phyloP scores from a whole-genome alignment of 2,329 filamentous ascomycete genomes.

The Aspergillus bombycis region DNA sequence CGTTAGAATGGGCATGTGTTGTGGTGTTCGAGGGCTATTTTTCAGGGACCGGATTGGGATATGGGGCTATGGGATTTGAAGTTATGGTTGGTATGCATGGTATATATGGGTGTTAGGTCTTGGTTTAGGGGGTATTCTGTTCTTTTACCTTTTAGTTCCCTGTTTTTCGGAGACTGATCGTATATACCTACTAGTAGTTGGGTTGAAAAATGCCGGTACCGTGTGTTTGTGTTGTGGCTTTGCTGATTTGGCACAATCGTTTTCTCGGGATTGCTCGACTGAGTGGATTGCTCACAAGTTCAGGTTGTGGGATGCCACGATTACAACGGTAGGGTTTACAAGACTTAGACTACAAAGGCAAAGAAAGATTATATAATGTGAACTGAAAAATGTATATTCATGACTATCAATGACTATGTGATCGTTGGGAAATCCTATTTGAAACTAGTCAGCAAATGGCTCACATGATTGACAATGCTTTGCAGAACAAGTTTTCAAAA shows the following conservation, averaged over 20 bases:
- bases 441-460: slow-evolving; percentile 12
- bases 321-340: not conserved
- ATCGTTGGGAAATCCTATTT: not conserved
- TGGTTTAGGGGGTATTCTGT: not conserved
- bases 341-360: not conserved
- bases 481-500: not conserved
- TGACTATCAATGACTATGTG: not conserved
- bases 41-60: not conserved
- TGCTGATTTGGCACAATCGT: not conserved
- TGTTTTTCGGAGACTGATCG: not conserved
- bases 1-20: not conserved
- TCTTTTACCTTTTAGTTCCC: not conserved
- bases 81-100: not conserved
- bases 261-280: not conserved
- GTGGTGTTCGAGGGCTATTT: not conserved
- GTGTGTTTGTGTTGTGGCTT: not conserved
- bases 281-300: too few relatives aligned
- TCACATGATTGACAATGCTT: not conserved
- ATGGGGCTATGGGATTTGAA: not conserved
- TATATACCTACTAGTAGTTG: not conserved
- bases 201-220: not conserved
- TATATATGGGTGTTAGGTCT: not conserved
- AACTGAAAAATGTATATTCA: not conserved
- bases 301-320: not conserved
- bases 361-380: not conserved